A percentile compares a stretch with the other conserved stretches of the same genome.
These are phyloP conservation scores for Cerioporus squamosus DNA, from an alignment of 1,284 basidiomycete genomes.

Conservation along the genomic window DNA sequence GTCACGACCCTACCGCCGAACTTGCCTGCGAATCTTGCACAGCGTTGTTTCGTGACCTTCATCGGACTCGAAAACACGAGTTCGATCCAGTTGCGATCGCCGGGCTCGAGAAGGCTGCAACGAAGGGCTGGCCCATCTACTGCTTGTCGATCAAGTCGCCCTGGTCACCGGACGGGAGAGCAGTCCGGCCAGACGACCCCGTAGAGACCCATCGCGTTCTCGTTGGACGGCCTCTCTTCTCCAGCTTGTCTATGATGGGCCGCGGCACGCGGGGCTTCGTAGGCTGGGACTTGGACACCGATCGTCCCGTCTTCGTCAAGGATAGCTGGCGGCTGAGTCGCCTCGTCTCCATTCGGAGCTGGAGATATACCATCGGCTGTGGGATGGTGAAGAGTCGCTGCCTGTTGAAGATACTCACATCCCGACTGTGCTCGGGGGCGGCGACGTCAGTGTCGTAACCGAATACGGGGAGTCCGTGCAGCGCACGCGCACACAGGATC, in stretches of 20 bases:
- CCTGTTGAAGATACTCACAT: neutral
- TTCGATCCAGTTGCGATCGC: neutral
- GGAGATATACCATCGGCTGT: no score
- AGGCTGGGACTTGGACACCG: neutral
- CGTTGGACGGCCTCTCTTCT: neutral
- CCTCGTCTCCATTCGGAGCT: no score
- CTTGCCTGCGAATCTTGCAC: neutral
- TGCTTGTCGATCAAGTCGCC: neutral
- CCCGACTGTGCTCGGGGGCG: slow-evolving; percentile 5
- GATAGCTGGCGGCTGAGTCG: neutral
- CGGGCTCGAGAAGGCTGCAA: neutral
- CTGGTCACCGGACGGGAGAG: neutral
- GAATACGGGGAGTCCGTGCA: no score
- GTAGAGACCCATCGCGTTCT: neutral
- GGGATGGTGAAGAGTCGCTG: no score
- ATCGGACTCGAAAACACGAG: neutral
- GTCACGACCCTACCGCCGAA: slow-evolving; percentile 1
- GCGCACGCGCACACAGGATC: no score
- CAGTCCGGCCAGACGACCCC: neutral
- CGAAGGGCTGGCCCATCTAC: neutral
- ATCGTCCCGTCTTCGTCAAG: neutral
- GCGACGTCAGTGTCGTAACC: neutral
- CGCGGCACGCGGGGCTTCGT: neutral
- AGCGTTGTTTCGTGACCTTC: neutral
- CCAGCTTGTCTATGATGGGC: neutral